Base-by-base conservation (phyloP, 768 basidiomycete genomes). In the Hysterangium stoloniferum region DNA sequence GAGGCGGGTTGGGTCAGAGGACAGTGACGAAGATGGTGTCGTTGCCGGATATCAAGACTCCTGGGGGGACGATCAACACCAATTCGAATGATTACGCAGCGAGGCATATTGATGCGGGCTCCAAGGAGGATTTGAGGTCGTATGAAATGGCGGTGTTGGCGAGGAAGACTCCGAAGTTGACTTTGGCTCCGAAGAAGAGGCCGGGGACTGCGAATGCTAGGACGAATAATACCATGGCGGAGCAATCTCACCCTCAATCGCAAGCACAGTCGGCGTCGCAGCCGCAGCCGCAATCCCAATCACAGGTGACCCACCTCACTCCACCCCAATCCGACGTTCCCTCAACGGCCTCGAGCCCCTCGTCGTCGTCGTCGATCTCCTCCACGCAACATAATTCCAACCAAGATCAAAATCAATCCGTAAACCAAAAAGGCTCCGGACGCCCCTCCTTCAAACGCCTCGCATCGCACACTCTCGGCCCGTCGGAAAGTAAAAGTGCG, bases 71-170 rank as follows among this genome's bases (percentile, higher is more conserved):
- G 61, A 43, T 22, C 13, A 41, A 41, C 19, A 11, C 4, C 12
- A 11, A 35, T 35, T 12, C 40, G 28, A 25, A 3, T 17, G 11
- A 5, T 41, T 12, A 17, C 9, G 8, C 40, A 20, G 4, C 9
- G 40, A n/a, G n/a, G n/a, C n/a, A n/a, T 37, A 20, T 7, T 37
- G 58, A 62, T 54, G 50, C 55, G 59, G 51, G 45, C 64, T 62
- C 69, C 33, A 59, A 69, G 36, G 86, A 89, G 12, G 86, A 88
- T 57, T 56, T 89, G 54, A 68, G 74, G 52, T 76, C 77, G 51
- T 89, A 89, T 52, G 82, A 86, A 60, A 83, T 82, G 35, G 86
- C 86, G 4, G 79, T 88, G 13, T 64, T 86, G 47, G 84, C 86
- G 28, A 70, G 83, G 45, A 80, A 75, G 59, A 71, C 83, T 19